These are phyloP conservation scores for Gynochthodes officinalis DNA, from an alignment of 257 asterid genomes.

Conservation along the genomic window DNA sequence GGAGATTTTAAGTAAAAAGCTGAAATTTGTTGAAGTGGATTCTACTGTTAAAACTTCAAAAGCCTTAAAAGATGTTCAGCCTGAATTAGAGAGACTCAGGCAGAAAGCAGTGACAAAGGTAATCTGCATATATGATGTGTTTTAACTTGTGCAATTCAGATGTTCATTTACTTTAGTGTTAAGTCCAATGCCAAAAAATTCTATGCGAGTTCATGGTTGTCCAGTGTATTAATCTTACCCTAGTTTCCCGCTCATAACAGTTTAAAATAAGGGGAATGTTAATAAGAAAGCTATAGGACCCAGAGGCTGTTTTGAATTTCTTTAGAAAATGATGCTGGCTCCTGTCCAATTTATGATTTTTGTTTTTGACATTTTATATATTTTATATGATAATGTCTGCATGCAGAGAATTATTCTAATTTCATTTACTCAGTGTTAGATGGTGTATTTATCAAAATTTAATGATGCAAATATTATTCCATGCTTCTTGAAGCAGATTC, in stretches of 20 bases:
- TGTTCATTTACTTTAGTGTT: background rate
- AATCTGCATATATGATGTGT: conserved; percentile 15
- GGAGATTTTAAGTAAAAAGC: conserved; percentile 83
- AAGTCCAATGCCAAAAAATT: background rate
- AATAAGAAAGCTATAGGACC: background rate
- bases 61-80: conserved; percentile 88
- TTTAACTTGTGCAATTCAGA: background rate
- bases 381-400: background rate
- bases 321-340: background rate
- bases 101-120: conserved; percentile 99
- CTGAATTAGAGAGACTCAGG: conserved; percentile 90
- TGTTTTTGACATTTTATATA: background rate
- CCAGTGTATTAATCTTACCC: background rate
- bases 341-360: background rate
- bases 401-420: background rate
- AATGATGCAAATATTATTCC: too few relatives aligned
- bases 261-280: background rate
- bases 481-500: conserved; percentile 1
- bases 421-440: background rate
- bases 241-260: background rate
- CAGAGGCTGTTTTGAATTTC: background rate
- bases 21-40: conserved; percentile 77
- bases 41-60: conserved; percentile 78
- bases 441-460: background rate
- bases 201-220: background rate